phyloP scores from a whole-genome alignment of 495 filamentous ascomycete genomes.

The Astrothelium macrocarpum region DNA sequence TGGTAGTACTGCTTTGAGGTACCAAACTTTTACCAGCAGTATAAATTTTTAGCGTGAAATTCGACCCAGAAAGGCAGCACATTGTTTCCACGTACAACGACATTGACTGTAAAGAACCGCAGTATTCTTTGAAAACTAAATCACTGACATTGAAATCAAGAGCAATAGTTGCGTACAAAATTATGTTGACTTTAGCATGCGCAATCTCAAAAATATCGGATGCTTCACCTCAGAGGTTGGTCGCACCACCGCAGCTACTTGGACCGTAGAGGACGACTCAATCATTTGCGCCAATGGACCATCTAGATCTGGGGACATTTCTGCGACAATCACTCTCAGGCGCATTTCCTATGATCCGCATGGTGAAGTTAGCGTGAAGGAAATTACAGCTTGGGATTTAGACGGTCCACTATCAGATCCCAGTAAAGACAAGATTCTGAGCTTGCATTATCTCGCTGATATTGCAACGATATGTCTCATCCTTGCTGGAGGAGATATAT shows the following conservation, averaged over 20 bases:
- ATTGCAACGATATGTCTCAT: slow-evolving; percentile 66
- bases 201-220: slow-evolving; percentile 28
- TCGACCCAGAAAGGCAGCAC: neutral
- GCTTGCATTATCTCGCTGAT: slow-evolving; percentile 77
- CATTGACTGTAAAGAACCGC: too few species aligned
- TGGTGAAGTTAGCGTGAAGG: slow-evolving; percentile 11
- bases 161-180: neutral
- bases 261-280: slow-evolving; percentile 26
- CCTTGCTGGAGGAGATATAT: slow-evolving; percentile 82
- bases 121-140: too few species aligned
- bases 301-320: slow-evolving; percentile 26
- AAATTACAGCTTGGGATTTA: slow-evolving; percentile 80
- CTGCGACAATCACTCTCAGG: slow-evolving; percentile 29
- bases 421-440: slow-evolving; percentile 57
- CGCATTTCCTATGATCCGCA: slow-evolving; percentile 16
- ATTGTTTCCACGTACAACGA: too few species aligned
- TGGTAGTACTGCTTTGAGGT: too few species aligned
- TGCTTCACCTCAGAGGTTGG: slow-evolving; percentile 21
- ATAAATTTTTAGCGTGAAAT: neutral
- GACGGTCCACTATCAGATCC: slow-evolving; percentile 61
- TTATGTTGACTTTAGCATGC: slow-evolving; percentile 20
- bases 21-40: too few species aligned
- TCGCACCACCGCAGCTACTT: slow-evolving; percentile 28
- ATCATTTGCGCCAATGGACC: slow-evolving; percentile 23
- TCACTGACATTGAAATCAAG: neutral